phyloP scores from a whole-genome alignment of 2,329 filamentous ascomycete genomes.

The Aspergillus tamarii region DNA sequence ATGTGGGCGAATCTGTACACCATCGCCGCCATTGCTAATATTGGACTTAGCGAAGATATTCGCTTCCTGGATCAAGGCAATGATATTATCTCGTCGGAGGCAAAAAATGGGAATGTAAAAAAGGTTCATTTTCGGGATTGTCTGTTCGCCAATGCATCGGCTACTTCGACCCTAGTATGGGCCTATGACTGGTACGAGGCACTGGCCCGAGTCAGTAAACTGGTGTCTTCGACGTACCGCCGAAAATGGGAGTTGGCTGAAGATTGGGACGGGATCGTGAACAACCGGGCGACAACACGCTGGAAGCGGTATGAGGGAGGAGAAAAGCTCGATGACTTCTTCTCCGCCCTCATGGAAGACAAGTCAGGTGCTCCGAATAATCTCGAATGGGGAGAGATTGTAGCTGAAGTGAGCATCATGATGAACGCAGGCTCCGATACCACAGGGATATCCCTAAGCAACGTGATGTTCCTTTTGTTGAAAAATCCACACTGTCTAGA shows the following conservation, averaged over 20 bases:
- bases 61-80: constrained; percentile 41
- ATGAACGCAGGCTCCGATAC: constrained; percentile 55
- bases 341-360: constrained; percentile 55
- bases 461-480: constrained; percentile 55
- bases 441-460: constrained; percentile 55
- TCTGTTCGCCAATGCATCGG: constrained; percentile 15
- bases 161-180: constrained; percentile 27
- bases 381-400: constrained; percentile 60
- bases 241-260: constrained; percentile 22
- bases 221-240: constrained; percentile 24
- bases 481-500: constrained; percentile 45
- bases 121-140: constrained; percentile 25
- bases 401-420: constrained; percentile 52
- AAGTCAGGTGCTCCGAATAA: constrained; percentile 45
- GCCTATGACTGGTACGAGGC: constrained; percentile 26
- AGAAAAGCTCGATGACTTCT: constrained; percentile 61
- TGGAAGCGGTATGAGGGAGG: constrained; percentile 37
- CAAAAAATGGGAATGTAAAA: constrained; percentile 24
- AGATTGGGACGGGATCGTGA: constrained; percentile 26
- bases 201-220: constrained; percentile 18
- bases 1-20: constrained; percentile 44
- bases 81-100: constrained; percentile 31
- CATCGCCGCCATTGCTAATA: constrained; percentile 43
- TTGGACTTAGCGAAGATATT: constrained; percentile 41
- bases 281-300: constrained; percentile 23